These are phyloP conservation scores for Clavulina sp. DNA, from an alignment of 768 basidiomycete genomes.

Conservation along the genomic window DNA sequence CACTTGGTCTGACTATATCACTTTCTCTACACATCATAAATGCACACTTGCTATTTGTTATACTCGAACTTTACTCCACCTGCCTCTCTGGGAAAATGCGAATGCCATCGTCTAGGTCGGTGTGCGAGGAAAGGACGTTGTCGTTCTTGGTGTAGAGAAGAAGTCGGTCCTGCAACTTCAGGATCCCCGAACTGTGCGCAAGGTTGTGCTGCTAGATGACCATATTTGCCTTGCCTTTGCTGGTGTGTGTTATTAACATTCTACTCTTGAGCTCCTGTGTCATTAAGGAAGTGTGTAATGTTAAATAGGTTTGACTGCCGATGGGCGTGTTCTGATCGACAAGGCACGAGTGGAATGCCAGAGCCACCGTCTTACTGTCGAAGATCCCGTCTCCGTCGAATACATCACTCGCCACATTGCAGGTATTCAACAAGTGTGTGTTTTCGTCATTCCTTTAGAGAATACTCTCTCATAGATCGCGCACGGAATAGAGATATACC, in stretches of 20 bases:
- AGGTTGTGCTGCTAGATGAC: constrained; percentile 97
- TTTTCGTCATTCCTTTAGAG: background rate
- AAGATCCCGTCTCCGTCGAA: constrained; percentile 95
- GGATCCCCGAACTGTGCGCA: constrained; percentile 92
- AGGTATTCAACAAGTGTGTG: constrained; percentile 85
- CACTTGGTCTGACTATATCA: background rate
- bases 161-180: constrained; percentile 94
- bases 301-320: constrained; percentile 74
- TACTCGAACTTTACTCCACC: background rate
- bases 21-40: too few species aligned
- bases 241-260: constrained; percentile 33
- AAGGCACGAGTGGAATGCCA: constrained; percentile 97
- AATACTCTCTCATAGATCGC: constrained; percentile 26
- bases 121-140: constrained; percentile 84
- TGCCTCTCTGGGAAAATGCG: constrained; percentile 1
- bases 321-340: constrained; percentile 94
- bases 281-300: constrained; percentile 1
- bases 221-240: constrained; percentile 96
- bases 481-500: constrained; percentile 43
- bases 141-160: constrained; percentile 97
- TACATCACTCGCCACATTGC: constrained; percentile 97
- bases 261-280: background rate
- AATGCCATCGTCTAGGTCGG: too few species aligned
- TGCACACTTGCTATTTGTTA: constrained; percentile 10
- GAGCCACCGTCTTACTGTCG: constrained; percentile 88